phyloP scores from a whole-genome alignment of 768 basidiomycete genomes.

The Auricularia sp. region DNA sequence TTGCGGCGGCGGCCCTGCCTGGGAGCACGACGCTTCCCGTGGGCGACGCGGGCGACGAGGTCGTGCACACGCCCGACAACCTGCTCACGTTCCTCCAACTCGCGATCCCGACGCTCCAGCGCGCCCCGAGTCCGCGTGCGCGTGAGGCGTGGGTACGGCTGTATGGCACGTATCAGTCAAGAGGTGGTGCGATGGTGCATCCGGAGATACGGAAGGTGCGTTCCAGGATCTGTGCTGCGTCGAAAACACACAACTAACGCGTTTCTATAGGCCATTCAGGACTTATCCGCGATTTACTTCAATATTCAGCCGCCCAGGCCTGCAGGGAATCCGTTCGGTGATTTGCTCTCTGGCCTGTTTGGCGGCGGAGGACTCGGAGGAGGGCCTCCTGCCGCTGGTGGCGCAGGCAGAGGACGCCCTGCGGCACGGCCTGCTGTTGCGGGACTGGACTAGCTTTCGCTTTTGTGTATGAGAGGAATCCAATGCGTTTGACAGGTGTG shows the following conservation, averaged over 20 bases:
- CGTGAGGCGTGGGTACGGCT: conserved; percentile 79
- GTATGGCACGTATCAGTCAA: conserved; percentile 73
- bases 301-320: conserved; percentile 70
- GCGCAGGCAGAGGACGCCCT: neutral
- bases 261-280: conserved; percentile 44
- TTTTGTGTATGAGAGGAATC: too few relatives aligned
- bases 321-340: conserved; percentile 72
- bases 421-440: neutral
- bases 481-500: too few relatives aligned
- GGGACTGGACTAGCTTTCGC: conserved; percentile 1
- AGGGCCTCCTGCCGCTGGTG: neutral
- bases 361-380: conserved; percentile 43
- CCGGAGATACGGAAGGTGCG: conserved; percentile 57
- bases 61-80: conserved; percentile 59
- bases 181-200: conserved; percentile 49
- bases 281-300: conserved; percentile 72
- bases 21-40: conserved; percentile 34
- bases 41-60: conserved; percentile 43
- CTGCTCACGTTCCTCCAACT: conserved; percentile 86
- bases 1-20: conserved; percentile 29
- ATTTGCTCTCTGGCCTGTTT: conserved; percentile 82
- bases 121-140: conserved; percentile 35
- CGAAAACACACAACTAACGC: too few relatives aligned
- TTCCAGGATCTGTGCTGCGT: conserved; percentile 6
- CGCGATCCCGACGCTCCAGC: conserved; percentile 79